Percentiles rank a stretch among this genome's conserved stretches.
Conservation (phyloP, 2,329 filamentous ascomycete species). For the Venturia carpophila region DNA sequence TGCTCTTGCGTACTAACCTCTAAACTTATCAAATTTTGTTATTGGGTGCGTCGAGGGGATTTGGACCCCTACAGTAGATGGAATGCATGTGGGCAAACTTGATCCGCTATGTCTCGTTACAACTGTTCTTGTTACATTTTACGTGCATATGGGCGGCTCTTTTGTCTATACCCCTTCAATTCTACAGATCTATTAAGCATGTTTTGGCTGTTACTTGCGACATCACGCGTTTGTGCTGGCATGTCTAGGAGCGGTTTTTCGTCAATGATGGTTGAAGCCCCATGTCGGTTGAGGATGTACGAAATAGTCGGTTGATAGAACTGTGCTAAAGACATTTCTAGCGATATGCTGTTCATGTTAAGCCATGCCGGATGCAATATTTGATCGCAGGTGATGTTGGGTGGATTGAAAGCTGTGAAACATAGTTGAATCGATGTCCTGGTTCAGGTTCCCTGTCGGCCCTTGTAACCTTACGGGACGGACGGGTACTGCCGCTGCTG, state of each 20-base stretch:
- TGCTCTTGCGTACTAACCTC: not conserved
- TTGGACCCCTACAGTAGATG: not conserved
- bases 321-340: not conserved
- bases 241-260: not conserved
- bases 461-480: not conserved
- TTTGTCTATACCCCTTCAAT: constrained; percentile 10
- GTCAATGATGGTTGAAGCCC: not conserved
- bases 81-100: not conserved
- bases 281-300: not conserved
- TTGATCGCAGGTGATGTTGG: no score
- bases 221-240: not conserved
- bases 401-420: no score
- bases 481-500: not conserved
- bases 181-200: constrained; percentile 3
- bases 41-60: not conserved
- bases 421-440: no score
- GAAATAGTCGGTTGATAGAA: not conserved
- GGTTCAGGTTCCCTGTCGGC: not conserved
- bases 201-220: not conserved
- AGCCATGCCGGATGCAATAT: no score
- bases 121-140: not conserved
- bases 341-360: not conserved
- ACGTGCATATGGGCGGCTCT: not conserved
- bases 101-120: not conserved
- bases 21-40: not conserved